Conservation (phyloP, 140 eudicot species). For the Bidens hawaiensis region DNA sequence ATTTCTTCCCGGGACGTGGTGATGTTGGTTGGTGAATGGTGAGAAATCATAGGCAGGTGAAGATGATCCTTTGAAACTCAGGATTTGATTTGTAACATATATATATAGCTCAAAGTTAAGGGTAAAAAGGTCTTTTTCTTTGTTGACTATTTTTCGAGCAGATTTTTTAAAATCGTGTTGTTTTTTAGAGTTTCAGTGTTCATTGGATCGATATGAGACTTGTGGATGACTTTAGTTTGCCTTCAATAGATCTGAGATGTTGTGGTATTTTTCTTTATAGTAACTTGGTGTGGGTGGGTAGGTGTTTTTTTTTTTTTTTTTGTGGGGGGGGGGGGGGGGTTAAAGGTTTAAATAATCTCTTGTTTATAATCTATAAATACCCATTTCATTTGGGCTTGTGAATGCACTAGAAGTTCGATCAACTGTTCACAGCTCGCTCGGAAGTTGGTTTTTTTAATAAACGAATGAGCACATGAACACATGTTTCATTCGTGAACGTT, state of each 20-base stretch:
- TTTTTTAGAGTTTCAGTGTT: conserved; percentile 14
- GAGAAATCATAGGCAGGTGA: conserved; percentile 42
- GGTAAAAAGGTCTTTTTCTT: conserved; percentile 43
- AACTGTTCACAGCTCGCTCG: too few species aligned
- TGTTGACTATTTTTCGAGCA: conserved; percentile 17
- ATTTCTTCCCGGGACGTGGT: conserved; percentile 37
- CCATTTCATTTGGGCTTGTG: not conserved
- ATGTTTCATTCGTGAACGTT: too few species aligned
- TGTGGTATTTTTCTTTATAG: conserved; percentile 14
- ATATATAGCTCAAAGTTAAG: conserved; percentile 59
- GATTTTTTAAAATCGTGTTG: conserved; percentile 9
- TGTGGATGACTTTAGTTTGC: conserved; percentile 24
- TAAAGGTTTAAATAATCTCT: conserved; percentile 22
- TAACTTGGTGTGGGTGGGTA: too few species aligned
- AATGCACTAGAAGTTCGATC: too few species aligned
- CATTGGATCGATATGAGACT: conserved; percentile 15
- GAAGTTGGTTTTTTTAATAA: too few species aligned
- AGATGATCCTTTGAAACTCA: conserved; percentile 48
- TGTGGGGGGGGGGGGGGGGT: too few species aligned
- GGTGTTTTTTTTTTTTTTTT: too few species aligned
- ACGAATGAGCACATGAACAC: too few species aligned
- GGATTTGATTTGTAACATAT: conserved; percentile 87
- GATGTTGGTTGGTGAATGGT: conserved; percentile 4
- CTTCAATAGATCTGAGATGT: conserved; percentile 24
- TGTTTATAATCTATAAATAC: not conserved